Evolutionary conservation across 139 green algal genomes (phyloP).

Genomic region (Trebouxia sp.): DNA sequence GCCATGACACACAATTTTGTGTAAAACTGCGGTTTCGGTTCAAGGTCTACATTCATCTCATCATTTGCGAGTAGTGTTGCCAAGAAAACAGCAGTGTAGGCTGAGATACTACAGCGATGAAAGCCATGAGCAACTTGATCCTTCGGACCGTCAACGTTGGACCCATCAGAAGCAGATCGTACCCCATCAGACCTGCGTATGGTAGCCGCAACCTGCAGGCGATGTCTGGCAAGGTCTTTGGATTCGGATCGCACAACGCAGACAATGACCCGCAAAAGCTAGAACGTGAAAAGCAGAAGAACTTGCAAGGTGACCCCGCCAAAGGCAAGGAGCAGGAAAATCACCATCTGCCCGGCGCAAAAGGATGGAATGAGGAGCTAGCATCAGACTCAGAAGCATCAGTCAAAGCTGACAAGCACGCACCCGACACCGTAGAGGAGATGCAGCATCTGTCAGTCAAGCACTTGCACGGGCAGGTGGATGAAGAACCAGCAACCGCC

Average conservation of each 20-base stretch:
- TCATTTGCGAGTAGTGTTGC: too few species aligned
- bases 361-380: neutral
- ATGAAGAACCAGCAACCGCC: constrained; percentile 3
- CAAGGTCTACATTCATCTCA: too few species aligned
- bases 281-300: neutral
- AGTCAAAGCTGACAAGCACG: constrained; percentile 12
- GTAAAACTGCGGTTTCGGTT: too few species aligned
- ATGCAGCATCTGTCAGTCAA: constrained; percentile 3
- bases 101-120: too few species aligned
- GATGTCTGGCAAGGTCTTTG: constrained; percentile 14
- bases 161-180: neutral
- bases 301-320: neutral
- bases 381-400: constrained; percentile 13
- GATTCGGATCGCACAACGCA: constrained; percentile 4
- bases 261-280: constrained; percentile 19
- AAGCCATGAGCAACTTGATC: neutral
- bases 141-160: neutral
- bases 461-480: neutral
- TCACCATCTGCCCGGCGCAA: neutral
- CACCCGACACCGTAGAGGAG: neutral
- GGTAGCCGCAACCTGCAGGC: constrained; percentile 6
- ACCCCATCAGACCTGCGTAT: constrained; percentile 14
- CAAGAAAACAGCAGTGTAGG: too few species aligned
- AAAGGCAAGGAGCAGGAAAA: constrained; percentile 23
- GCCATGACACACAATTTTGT: too few species aligned